These are phyloP conservation scores for Gossypium thurberi DNA, from an alignment of 345 rosid species.

Conservation along the genomic window DNA sequence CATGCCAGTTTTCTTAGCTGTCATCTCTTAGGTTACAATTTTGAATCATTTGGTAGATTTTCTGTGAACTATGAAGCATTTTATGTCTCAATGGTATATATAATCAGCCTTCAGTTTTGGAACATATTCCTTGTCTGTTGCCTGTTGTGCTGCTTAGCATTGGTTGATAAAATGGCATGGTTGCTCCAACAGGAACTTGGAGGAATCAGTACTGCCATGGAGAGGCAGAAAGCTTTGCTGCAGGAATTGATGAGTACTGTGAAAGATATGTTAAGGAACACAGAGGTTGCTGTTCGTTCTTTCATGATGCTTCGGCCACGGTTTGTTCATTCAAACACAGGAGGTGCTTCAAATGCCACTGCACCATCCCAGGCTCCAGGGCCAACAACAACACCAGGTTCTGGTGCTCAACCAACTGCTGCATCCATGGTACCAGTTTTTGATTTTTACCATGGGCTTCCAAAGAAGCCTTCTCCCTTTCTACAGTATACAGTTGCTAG, in stretches of 20 bases:
- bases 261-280: constrained; percentile 76
- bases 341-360: constrained; percentile 40
- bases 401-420: constrained; percentile 48
- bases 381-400: constrained; percentile 38
- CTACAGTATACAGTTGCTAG: constrained; percentile 71
- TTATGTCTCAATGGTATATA: neutral
- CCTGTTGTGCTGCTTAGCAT: neutral
- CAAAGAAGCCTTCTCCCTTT: constrained; percentile 84
- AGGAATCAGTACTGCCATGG: constrained; percentile 63
- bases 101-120: neutral
- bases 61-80: neutral
- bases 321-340: constrained; percentile 50
- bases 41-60: neutral
- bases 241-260: constrained; percentile 72
- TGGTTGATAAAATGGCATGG: neutral
- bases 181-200: constrained; percentile 68
- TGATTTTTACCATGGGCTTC: constrained; percentile 84
- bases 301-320: constrained; percentile 78
- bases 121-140: constrained; percentile 3
- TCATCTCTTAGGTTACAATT: neutral
- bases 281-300: constrained; percentile 84
- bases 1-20: neutral
- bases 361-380: constrained; percentile 65
- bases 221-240: constrained; percentile 69
- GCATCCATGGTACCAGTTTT: constrained; percentile 50